Base-by-base conservation (phyloP, 768 basidiomycete species). In the Gymnopilus junonius region DNA sequence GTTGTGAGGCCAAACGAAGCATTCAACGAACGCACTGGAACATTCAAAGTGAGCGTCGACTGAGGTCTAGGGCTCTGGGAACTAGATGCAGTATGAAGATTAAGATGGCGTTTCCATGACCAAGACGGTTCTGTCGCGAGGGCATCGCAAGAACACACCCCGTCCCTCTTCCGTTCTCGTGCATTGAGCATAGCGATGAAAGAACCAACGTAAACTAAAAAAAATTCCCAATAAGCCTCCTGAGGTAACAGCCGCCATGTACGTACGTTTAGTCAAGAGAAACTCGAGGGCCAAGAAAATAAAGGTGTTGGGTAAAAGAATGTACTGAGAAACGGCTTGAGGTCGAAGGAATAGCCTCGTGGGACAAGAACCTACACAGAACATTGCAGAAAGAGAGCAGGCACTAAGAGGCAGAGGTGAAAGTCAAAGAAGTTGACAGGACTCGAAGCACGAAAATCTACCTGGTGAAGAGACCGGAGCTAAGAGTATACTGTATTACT, bases 161-260 rank as follows among this genome's bases (percentile, higher is more conserved):
- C 58, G 3, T 15, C 31, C 6, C 50, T 39, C 32, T 61, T 66
- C 1, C 74, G 70, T 66, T 78, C 72, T 0, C 81, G 76, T n/a
- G 81, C 75, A 61, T 83, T 82, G 31, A 83, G 74, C 78, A 82
- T 77, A 2, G 79, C 75, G 14, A 82, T 65, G 68, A 80, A 85
- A 0, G 83, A 84, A n/a, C 77, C 79, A 34, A 81, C 76, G 58
- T 84, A 84, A 8, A 85, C 83, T 85, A 60, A 3, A 11, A 29
- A 10, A 17, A 2, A 61, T 32, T 35, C 20, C 17, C 40, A n/a
- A 42, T 42, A n/a, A 42, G 12, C 17, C 5, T 5, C 2, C 14
- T 40, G 8, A 39, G 5, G 39, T 32, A 42, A 31, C 12, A 39
- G 43, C 4, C 35, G 40, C 6, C 43, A 21, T 27, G 4, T 2